Evolutionary conservation across 805 yeast genomes (phyloP).

Genomic region (Isabelozyma pseudorhagii): DNA sequence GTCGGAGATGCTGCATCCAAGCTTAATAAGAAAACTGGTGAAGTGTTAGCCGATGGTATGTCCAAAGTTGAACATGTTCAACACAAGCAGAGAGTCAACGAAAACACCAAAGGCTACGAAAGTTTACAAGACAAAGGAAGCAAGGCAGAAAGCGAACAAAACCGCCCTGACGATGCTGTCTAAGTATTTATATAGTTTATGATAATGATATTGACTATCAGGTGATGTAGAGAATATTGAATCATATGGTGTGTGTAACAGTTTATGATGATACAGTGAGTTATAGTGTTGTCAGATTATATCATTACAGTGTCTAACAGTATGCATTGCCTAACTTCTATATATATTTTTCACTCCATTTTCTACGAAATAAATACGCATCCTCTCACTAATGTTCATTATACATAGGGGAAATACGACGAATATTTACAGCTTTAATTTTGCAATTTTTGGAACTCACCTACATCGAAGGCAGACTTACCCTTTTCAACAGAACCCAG

Average conservation of each 20-base stretch:
- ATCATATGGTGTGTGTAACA: too few relatives aligned
- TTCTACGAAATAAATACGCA: too few relatives aligned
- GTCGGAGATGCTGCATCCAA: constrained; percentile 32
- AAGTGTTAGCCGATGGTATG: constrained; percentile 36
- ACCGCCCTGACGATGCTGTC: constrained; percentile 46
- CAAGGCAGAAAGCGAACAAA: constrained; percentile 41
- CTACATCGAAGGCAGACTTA: constrained; percentile 3
- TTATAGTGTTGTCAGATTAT: too few relatives aligned
- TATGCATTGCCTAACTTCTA: too few relatives aligned
- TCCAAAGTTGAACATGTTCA: constrained; percentile 19
- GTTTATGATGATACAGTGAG: too few relatives aligned
- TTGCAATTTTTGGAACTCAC: constrained; percentile 7
- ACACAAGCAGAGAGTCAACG: constrained; percentile 18
- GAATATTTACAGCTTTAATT: background rate
- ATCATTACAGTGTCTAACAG: too few relatives aligned
- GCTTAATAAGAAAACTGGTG: constrained; percentile 36
- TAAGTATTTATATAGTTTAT: constrained; percentile 9
- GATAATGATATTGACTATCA: background rate
- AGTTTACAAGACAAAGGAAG: constrained; percentile 43
- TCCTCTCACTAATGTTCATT: too few relatives aligned
- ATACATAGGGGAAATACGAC: too few relatives aligned
- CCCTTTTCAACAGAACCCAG: constrained; percentile 1
- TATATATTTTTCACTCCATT: too few relatives aligned
- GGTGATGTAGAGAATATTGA: too few relatives aligned
- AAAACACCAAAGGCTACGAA: constrained; percentile 33